Evolutionary conservation across 768 basidiomycete genomes (phyloP), one percentile per base, ranked within the genome.

Genomic region (Hygrocybe punicea): DNA sequence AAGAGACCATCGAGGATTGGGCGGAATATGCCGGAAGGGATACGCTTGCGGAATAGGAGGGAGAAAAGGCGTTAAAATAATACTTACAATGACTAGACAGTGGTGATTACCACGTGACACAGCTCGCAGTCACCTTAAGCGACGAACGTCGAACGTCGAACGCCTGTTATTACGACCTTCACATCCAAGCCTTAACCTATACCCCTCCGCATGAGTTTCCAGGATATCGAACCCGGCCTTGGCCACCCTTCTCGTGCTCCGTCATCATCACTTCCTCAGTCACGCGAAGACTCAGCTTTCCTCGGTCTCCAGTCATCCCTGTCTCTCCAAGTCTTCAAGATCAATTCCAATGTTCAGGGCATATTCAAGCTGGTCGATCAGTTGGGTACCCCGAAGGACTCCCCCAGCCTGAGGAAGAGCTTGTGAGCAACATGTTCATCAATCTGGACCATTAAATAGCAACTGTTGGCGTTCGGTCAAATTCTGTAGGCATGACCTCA

Each of bases 301-400:
- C 74, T 80, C 9, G 78, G 77, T 33, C 75, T 95, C 14, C 93
- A 93, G 67, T 84, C 83, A 3, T 91, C 91, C 13, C 72, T 93
- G 58, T 89, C 89, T 1, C 80, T 98, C 6, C 95, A 98, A 70
- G 92, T 96, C 57, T 98, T 98, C 87, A 98, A 98, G 83, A 93
- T 98, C 77, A 95, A 96, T 65, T 84, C 91, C 57, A 99, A 99
- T 73, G 93, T 98, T 2, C 92, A 96, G 66, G 96, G 91, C 14
- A 95, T 99, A 49, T 72, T 93, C 64, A 92, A 91, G 73, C 81
- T 94, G n/a, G 92, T 98, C n/a, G 94, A 98, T 67, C 91, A 95
- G 70, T 82, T 99, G 1, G 96, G 96, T 4, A 92, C 89, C 0
- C 76, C 76, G 33, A 84, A 85, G 65, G 95, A 98, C 69, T 91